phyloP scores from a whole-genome alignment of 225 moss, liverwort and hornwort species.

The Antitrichia curtipendula region DNA sequence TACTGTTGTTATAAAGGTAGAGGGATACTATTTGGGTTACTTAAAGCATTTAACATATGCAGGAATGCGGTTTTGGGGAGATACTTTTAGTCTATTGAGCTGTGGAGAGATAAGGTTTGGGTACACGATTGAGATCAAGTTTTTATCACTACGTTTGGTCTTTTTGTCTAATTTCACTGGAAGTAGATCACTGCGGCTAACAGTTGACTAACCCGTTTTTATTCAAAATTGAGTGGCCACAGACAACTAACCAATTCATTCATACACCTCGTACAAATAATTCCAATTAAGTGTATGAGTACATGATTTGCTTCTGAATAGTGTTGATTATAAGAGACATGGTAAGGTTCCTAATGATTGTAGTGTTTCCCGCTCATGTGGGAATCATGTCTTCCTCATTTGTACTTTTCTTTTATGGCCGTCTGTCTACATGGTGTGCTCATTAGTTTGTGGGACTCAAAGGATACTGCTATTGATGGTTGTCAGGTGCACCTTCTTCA shows the following conservation, averaged over 20 bases:
- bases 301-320: neutral
- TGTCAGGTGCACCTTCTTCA: slow-evolving; percentile 30
- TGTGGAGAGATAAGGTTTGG: neutral
- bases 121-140: neutral
- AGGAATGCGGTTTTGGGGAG: neutral
- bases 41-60: neutral
- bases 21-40: neutral
- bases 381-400: neutral
- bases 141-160: neutral
- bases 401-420: neutral
- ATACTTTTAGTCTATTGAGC: neutral
- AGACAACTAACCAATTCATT: neutral
- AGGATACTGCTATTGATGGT: neutral
- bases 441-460: neutral
- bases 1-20: neutral
- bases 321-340: neutral
- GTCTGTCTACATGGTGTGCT: neutral
- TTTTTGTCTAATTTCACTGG: neutral
- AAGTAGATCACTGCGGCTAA: neutral
- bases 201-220: neutral
- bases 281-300: neutral
- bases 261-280: neutral
- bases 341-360: neutral
- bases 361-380: neutral
- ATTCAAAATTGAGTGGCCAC: neutral